Base-by-base conservation (phyloP, 2,329 filamentous ascomycete species). In the Hymenoscyphus fraxineus region DNA sequence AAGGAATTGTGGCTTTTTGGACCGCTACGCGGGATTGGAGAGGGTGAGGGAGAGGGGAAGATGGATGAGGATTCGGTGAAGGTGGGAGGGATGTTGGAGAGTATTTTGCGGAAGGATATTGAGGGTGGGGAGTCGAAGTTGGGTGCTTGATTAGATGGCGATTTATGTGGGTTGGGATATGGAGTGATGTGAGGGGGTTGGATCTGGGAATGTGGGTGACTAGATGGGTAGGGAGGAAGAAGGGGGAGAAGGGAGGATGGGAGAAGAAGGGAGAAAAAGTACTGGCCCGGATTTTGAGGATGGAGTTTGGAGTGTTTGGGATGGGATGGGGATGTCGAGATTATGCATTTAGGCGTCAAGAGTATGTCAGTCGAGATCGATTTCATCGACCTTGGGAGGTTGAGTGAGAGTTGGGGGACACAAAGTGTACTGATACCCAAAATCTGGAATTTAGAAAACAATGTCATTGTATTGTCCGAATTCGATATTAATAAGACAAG, bases 1-100 rank as follows among this genome's bases (percentile, higher is more conserved):
- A 81, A 82, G 67, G 78, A 80, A 62, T 75, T 83, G 31, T 83
- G 81, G 81, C 76, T 82, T 12, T 77, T 79, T 63, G 82, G 82
- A 1, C 78, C 81, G 0, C 73, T 83, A 31, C 77, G 77, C 63
- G 76, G 74, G 57, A 76, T 80, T 3, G 79, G 78, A 55, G 78
- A 81, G 59, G 78, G 78, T 44, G 77, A 79, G 60, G 68, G 76
- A 55, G 77, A 77, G 56, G 67, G 67, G 9, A 75, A 77, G 63
- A 79, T 81, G 39, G 72, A 74, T 41, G 67, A 68, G 3, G 76
- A 82, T 59, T 73, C 77, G 51, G 76, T 76, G 60, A 70, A 67
- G 59, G 73, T 73, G 31, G 70, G 69, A 27, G 68, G 71, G 40
- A 55, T 74, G 62, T 61, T 73, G n/a, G 69, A 73, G 40, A 63